Evolutionary conservation across 768 basidiomycete species (phyloP).

Genomic region (Pleurotus citrinopileatus): DNA sequence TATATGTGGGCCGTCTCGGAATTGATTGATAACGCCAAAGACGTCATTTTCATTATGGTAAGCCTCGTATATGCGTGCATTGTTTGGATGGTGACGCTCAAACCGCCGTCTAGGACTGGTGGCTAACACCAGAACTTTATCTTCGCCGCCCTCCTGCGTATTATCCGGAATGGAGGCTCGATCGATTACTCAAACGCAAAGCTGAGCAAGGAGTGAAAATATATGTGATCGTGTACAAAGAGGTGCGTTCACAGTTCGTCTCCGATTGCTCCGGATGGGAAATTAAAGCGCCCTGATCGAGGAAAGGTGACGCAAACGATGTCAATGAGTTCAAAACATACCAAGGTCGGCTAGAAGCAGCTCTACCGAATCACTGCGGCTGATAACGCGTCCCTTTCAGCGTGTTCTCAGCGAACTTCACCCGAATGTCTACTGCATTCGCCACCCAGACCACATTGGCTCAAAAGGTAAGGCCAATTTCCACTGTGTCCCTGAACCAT

Average conservation of each 20-base stretch:
- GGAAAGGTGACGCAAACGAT: slow-evolving; percentile 83
- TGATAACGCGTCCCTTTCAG: not conserved
- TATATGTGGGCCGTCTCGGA: slow-evolving; percentile 96
- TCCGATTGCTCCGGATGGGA: not conserved
- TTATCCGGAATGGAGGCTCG: slow-evolving; percentile 87
- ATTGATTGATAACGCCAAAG: slow-evolving; percentile 76
- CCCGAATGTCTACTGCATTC: slow-evolving; percentile 84
- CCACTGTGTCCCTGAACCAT: not conserved
- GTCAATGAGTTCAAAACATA: slow-evolving; percentile 84
- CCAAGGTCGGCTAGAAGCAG: slow-evolving; percentile 45
- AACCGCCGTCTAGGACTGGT: slow-evolving; percentile 65
- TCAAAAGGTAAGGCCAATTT: slow-evolving; percentile 55
- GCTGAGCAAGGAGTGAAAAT: slow-evolving; percentile 91
- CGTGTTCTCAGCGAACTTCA: slow-evolving; percentile 84
- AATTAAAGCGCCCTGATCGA: not conserved
- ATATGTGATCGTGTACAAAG: slow-evolving; percentile 93
- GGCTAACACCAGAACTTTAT: slow-evolving; percentile 94
- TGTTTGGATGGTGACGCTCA: not conserved
- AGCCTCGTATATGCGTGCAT: slow-evolving; percentile 13
- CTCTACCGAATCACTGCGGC: not conserved
- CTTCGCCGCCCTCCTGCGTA: slow-evolving; percentile 88
- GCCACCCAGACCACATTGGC: slow-evolving; percentile 89
- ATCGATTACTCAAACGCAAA: slow-evolving; percentile 80
- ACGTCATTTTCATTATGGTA: slow-evolving; percentile 87
- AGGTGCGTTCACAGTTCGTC: slow-evolving; percentile 38